These are phyloP conservation scores for Plasmodium cynomolgi DNA, from an alignment of 169 alveolate genomes.

Conservation along the genomic window DNA sequence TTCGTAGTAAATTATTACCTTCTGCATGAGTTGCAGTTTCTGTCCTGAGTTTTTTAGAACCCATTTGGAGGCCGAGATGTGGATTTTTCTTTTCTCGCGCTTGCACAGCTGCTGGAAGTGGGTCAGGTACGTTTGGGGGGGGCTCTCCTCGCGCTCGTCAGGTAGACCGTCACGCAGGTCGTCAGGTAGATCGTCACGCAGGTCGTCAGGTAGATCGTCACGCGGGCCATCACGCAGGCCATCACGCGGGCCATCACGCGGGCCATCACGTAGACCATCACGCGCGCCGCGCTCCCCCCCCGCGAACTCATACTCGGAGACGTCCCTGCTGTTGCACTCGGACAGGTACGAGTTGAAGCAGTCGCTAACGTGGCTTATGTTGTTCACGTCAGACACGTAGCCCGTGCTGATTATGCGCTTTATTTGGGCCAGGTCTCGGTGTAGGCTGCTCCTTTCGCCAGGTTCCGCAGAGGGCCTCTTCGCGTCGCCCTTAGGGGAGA, in stretches of 20 bases:
- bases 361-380: constrained; percentile 36
- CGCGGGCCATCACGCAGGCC: background rate
- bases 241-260: no score
- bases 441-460: background rate
- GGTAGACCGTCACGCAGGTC: background rate
- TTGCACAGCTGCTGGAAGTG: constrained; percentile 37
- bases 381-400: constrained; percentile 39
- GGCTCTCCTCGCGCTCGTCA: background rate
- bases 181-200: background rate
- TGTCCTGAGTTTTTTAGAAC: constrained; percentile 45
- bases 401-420: constrained; percentile 19
- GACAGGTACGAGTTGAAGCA: constrained; percentile 36
- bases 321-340: constrained; percentile 34
- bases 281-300: background rate
- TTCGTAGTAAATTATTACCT: constrained; percentile 43
- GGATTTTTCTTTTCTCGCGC: constrained; percentile 10
- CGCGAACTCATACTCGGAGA: constrained; percentile 21
- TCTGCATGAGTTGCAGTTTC: constrained; percentile 48
- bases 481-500: background rate
- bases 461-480: background rate
- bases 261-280: background rate
- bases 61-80: constrained; percentile 54
- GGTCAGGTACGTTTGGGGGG: background rate
- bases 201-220: background rate
- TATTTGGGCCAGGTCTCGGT: constrained; percentile 1